Percentiles rank a stretch among this genome's conserved stretches.
These are phyloP conservation scores for Passiflora organensis DNA, from an alignment of 345 rosid species.

Conservation along the genomic window DNA sequence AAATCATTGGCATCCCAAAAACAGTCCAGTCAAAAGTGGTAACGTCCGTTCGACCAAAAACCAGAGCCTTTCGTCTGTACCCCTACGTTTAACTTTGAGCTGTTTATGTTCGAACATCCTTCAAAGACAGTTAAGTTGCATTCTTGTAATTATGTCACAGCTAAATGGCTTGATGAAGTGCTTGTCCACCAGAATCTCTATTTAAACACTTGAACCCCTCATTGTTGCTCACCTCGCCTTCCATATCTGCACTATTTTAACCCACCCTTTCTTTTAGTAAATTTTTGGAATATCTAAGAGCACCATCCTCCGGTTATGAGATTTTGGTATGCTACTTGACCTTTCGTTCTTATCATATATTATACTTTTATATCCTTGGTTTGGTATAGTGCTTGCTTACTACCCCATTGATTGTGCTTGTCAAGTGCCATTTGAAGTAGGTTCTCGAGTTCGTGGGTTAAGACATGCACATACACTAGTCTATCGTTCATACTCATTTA, in stretches of 20 bases:
- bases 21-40: constrained; percentile 48
- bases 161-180: constrained; percentile 21
- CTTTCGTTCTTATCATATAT: constrained; percentile 1
- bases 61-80: constrained; percentile 42
- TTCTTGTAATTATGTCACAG: constrained; percentile 46
- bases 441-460: no score
- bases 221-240: constrained; percentile 12
- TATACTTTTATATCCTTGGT: no score
- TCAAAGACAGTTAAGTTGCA: constrained; percentile 43
- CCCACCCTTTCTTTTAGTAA: background rate
- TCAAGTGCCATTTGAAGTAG: no score
- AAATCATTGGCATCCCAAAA: constrained; percentile 19
- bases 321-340: constrained; percentile 29
- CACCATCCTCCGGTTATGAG: constrained; percentile 18
- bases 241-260: constrained; percentile 15
- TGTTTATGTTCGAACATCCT: constrained; percentile 32
- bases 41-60: constrained; percentile 50
- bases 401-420: no score
- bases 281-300: constrained; percentile 2
- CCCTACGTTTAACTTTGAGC: constrained; percentile 34
- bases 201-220: constrained; percentile 31
- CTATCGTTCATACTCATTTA: background rate
- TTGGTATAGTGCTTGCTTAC: no score
- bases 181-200: constrained; percentile 29
- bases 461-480: no score